Evolutionary conservation across 805 yeast species (phyloP), one percentile per base, ranked within the genome.

Genomic region (Metschnikowia baotianmanensis): DNA sequence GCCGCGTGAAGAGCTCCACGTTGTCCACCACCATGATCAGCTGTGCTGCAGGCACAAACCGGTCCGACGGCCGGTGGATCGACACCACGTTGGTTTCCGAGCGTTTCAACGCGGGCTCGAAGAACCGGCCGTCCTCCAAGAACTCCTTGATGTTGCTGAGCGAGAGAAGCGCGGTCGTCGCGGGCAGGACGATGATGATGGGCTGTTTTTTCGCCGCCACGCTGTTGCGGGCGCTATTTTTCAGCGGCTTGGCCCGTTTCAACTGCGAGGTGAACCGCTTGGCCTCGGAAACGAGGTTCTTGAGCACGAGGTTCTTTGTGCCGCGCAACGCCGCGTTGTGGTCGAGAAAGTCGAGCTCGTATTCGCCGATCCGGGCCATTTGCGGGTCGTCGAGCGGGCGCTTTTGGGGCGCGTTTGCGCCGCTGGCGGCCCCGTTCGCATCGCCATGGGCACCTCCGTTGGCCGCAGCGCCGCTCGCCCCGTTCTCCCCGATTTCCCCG

Each of bases 11-110:
- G 64, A 82, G 77, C 39, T 89, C 95, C 5, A 89, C 88, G 42
- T 86, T 85, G 58, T 87, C 95, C 23, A 90, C 97, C 40, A 93
- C 84, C 52, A 89, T 72, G 54, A 86, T 83, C 32, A 79, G 76
- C 37, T 82, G 70, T 17, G 73, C 77, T 12, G 85, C 79, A 4
- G 66, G 45, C 13, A 56, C 51, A 25, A 87, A 67, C 36, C 67
- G 65, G 36, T 78, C 78, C 20, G 84, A 77, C 3, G 66, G 62
- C 42, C 86, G 82, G 32, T 71, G 60, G 11, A 87, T 53, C 17
- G 78, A 75, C 30, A 78, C 71, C 60, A 72, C 58, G 10, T 68
- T 69, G 34, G 51, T 57, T 4, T 62, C 43, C 2, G 69, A 59
- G 31, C 57, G 53, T 65, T 56, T 18, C 55, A 59, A 20, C 61